Percentiles rank a stretch among this genome's conserved stretches.
Evolutionary conservation across 495 filamentous ascomycete species (phyloP).

Genomic region (Xylaria grammica): DNA sequence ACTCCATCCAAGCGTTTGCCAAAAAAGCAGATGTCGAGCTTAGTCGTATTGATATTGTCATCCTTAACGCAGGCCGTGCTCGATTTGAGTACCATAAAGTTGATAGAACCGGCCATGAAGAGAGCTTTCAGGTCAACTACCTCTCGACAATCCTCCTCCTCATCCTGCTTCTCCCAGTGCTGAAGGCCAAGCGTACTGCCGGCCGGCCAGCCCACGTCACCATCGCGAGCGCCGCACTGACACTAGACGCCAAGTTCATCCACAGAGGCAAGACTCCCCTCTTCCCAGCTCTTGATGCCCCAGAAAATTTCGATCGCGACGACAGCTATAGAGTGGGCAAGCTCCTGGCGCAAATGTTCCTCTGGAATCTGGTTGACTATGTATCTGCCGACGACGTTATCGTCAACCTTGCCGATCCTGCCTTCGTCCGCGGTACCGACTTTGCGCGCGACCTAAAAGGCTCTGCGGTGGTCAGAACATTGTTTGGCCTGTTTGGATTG

Average conservation of each 20-base stretch:
- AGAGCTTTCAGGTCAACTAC: conserved; percentile 53
- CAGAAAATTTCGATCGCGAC: conserved; percentile 31
- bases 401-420: conserved; percentile 55
- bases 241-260: conserved; percentile 41
- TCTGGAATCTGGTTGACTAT: conserved; percentile 48
- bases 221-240: conserved; percentile 45
- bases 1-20: conserved; percentile 52
- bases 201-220: conserved; percentile 44
- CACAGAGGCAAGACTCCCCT: conserved; percentile 41
- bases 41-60: conserved; percentile 51
- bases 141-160: conserved; percentile 55
- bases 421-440: conserved; percentile 49
- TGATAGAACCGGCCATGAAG: conserved; percentile 53
- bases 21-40: conserved; percentile 41
- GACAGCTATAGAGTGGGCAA: conserved; percentile 51
- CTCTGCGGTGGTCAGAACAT: background rate
- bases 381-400: conserved; percentile 51
- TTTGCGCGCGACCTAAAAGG: conserved; percentile 37
- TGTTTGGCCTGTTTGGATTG: conserved; percentile 22
- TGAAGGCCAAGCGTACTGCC: conserved; percentile 43
- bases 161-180: conserved; percentile 54
- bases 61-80: conserved; percentile 60
- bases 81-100: conserved; percentile 37
- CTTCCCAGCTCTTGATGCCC: conserved; percentile 49
- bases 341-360: conserved; percentile 47